Percentiles rank a stretch among this genome's conserved stretches.
These are phyloP conservation scores for Bipolaris victoriae DNA, from an alignment of 2,329 filamentous ascomycete genomes.

Conservation along the genomic window DNA sequence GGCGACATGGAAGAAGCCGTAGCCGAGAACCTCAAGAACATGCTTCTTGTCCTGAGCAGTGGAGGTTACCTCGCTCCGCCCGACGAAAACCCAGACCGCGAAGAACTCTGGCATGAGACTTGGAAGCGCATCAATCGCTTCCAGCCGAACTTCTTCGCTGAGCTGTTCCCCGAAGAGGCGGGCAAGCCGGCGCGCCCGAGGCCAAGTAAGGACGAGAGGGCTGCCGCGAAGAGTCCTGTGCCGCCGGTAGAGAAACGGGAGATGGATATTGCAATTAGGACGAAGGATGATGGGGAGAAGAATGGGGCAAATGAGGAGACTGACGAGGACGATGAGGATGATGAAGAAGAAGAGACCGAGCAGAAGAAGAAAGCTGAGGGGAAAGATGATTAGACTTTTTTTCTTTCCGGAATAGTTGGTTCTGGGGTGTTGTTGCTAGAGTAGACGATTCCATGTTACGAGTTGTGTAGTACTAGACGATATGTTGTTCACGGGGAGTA, in stretches of 20 bases:
- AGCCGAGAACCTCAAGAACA: constrained; percentile 93
- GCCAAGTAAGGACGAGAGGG: constrained; percentile 26
- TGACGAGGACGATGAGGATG: constrained; percentile 4
- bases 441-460: neutral
- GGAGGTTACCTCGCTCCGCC: constrained; percentile 83
- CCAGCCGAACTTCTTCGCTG: constrained; percentile 63
- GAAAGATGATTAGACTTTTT: neutral
- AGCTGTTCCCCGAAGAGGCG: constrained; percentile 62
- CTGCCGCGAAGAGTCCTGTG: constrained; percentile 10
- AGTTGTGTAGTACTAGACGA: neutral
- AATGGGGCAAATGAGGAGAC: constrained; percentile 5
- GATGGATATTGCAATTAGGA: constrained; percentile 16
- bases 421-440: neutral
- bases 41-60: constrained; percentile 91
- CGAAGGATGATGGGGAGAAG: constrained; percentile 1
- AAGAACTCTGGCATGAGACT: constrained; percentile 66
- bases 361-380: neutral
- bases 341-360: constrained; percentile 16
- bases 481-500: neutral
- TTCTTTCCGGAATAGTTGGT: neutral
- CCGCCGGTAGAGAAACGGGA: constrained; percentile 12
- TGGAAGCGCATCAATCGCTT: constrained; percentile 66
- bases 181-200: constrained; percentile 36
- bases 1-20: constrained; percentile 93
- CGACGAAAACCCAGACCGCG: constrained; percentile 56